Base-by-base conservation (phyloP, 768 basidiomycete species). In the Mycena epipterygia region DNA sequence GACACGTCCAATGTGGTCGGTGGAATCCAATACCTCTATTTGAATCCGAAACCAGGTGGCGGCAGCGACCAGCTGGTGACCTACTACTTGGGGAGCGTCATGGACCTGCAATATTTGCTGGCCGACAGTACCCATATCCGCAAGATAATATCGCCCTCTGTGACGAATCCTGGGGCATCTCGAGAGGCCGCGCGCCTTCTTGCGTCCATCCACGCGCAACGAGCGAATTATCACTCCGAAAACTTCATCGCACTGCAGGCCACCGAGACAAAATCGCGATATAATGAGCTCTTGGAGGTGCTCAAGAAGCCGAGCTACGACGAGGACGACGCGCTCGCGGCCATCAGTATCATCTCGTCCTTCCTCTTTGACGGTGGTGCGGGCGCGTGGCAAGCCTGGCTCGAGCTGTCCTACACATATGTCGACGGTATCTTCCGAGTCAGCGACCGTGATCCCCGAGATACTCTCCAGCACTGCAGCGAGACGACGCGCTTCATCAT, bases 331-430 rank as follows among this genome's bases (percentile, higher is more conserved):
- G 94, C 94, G 25, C 91, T 95, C 82, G 91, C 93, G 0, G 92
- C 92, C 5, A 82, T 95, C 23, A 91, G 92, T 68, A 83, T 93
- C 74, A 88, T 95, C 32, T 94, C 93, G 21, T 87, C 89, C 48
- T 90, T 90, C 81, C 89, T 95, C 62, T 95, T 95, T 81, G 88
- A 89, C 16, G 94, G 94, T 4, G 93, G 94, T 7, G 81, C 83
- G 13, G 93, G 94, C 4, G 79, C 83, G 46, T 95, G 94, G 94
- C 79, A 85, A 29, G 73, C 83, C 19, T 95, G 92, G 84, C 88
- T 95, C 61, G 75, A 83, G 29, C 83, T 93, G 52, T 91, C 92
- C 13, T 86, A 85, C 72, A 66, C 73, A 1, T 95, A 88, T 80
- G 90, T 90, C 53, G 78, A 83, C 60, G 71, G 73, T 39, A 74